These are phyloP conservation scores for Suillus weaverae DNA, from an alignment of 768 basidiomycete genomes.

Conservation along the genomic window DNA sequence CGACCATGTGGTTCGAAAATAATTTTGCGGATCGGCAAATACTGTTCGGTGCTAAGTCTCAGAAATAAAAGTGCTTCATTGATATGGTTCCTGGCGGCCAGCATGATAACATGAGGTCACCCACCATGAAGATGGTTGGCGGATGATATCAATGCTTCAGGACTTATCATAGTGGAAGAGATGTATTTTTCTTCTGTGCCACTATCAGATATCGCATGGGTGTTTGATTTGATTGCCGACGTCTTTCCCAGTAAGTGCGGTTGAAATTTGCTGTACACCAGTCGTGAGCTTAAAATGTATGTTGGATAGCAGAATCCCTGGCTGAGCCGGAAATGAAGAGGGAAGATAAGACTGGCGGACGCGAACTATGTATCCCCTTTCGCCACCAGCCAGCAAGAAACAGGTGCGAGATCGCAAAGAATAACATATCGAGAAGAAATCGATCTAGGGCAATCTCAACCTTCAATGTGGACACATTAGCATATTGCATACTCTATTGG, in stretches of 20 bases:
- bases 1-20: neutral
- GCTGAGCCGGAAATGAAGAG: neutral
- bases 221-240: neutral
- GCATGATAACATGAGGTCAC: neutral
- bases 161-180: neutral
- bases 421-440: neutral
- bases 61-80: neutral
- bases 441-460: neutral
- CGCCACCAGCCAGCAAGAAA: neutral
- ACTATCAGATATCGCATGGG: neutral
- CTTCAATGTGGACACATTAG: neutral
- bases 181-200: neutral
- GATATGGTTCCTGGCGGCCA: constrained; percentile 3
- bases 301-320: neutral
- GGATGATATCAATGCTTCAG: neutral
- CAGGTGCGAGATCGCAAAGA: neutral
- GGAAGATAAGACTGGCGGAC: neutral
- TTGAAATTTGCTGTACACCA: neutral
- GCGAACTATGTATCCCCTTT: neutral
- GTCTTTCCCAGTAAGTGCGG: neutral
- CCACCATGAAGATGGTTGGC: neutral
- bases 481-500: neutral
- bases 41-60: neutral
- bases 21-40: neutral
- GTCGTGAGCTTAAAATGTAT: neutral